Conservation (phyloP, 2,329 filamentous ascomycete species). For the Lecanosticta acicola region DNA sequence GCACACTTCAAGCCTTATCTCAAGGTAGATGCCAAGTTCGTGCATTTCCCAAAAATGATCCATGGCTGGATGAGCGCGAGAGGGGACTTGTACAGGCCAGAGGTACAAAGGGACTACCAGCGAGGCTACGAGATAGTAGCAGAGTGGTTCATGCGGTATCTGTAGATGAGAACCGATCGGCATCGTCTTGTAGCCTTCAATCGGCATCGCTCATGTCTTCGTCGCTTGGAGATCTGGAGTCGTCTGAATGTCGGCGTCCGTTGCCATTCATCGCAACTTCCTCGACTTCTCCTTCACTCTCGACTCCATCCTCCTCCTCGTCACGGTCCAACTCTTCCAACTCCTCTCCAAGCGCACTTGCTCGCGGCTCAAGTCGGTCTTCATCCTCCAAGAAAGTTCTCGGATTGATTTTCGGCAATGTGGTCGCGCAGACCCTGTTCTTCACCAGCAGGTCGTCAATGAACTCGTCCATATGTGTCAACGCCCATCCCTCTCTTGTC, state of each 20-base stretch:
- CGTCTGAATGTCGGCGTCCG: constrained; percentile 6
- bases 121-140: constrained; percentile 2
- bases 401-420: constrained; percentile 82
- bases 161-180: background rate
- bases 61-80: constrained; percentile 6
- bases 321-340: constrained; percentile 66
- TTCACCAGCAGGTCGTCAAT: constrained; percentile 86
- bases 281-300: constrained; percentile 25
- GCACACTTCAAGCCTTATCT: constrained; percentile 2
- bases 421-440: constrained; percentile 85
- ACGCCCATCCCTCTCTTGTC: constrained; percentile 64
- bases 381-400: constrained; percentile 80
- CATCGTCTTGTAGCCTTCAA: no score
- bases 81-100: constrained; percentile 1
- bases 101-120: constrained; percentile 3
- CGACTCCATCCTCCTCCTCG: constrained; percentile 42
- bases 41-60: constrained; percentile 2
- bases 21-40: background rate
- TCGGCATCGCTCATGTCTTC: constrained; percentile 22
- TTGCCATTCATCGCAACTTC: constrained; percentile 20
- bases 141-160: constrained; percentile 1
- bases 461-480: constrained; percentile 87
- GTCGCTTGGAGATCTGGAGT: constrained; percentile 8
- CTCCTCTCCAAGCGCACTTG: constrained; percentile 72
- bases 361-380: constrained; percentile 76